Percentiles rank a stretch among this genome's conserved stretches.
These are phyloP conservation scores for Schwanniomyces yamadae DNA, from an alignment of 805 yeast genomes.

Conservation along the genomic window DNA sequence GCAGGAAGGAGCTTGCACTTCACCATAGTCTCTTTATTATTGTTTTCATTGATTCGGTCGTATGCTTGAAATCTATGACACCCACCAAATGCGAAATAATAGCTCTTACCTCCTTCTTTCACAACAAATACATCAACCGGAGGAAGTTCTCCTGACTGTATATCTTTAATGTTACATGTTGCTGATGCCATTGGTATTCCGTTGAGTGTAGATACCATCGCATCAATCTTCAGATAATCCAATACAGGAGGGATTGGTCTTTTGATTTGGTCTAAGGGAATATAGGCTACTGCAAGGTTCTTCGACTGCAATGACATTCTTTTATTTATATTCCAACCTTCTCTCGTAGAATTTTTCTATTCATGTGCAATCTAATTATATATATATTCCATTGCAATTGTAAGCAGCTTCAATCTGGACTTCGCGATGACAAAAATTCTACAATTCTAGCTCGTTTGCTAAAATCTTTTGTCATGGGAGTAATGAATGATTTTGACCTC, in stretches of 20 bases:
- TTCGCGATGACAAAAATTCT: constrained; percentile 1
- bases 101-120: constrained; percentile 56
- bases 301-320: constrained; percentile 71
- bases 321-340: no score
- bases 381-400: not conserved
- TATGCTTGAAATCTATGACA: constrained; percentile 90
- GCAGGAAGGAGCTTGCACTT: constrained; percentile 74
- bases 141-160: constrained; percentile 66
- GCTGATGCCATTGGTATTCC: constrained; percentile 64
- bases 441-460: no score
- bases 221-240: constrained; percentile 68
- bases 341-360: not conserved
- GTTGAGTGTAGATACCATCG: constrained; percentile 71
- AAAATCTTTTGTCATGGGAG: no score
- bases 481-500: no score
- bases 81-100: constrained; percentile 86
- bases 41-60: constrained; percentile 49
- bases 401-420: not conserved
- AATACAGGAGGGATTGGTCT: constrained; percentile 87
- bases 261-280: constrained; percentile 66
- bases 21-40: constrained; percentile 43
- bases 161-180: constrained; percentile 54
- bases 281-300: constrained; percentile 49
- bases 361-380: not conserved
- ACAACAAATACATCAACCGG: constrained; percentile 78